A percentile compares a stretch with the other conserved stretches of the same genome.
These are phyloP conservation scores for Trichosporon faecale DNA, from an alignment of 1,284 basidiomycete species.

Conservation along the genomic window DNA sequence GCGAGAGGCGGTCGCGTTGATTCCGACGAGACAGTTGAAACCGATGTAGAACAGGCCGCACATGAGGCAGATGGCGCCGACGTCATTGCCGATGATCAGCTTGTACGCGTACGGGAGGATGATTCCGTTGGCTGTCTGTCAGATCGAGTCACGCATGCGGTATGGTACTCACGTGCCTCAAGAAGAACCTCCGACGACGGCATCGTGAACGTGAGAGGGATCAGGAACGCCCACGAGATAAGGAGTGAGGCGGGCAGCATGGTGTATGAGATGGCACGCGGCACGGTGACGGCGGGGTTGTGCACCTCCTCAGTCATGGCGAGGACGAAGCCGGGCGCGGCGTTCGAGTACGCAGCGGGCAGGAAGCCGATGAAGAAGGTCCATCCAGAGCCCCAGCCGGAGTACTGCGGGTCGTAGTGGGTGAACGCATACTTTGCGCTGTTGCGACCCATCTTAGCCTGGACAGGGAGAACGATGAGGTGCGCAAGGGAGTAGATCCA, in stretches of 20 bases:
- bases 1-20: constrained; percentile 21
- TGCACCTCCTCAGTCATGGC: constrained; percentile 23
- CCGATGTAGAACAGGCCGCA: constrained; percentile 19
- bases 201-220: constrained; percentile 25
- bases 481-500: constrained; percentile 21
- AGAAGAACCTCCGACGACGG: constrained; percentile 20
- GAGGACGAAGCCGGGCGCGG: constrained; percentile 21
- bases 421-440: constrained; percentile 23
- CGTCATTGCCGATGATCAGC: constrained; percentile 21
- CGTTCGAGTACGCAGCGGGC: constrained; percentile 19
- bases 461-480: constrained; percentile 18
- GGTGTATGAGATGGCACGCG: constrained; percentile 19
- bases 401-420: constrained; percentile 20
- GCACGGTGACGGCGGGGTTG: constrained; percentile 18
- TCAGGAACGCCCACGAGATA: constrained; percentile 18
- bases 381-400: constrained; percentile 21
- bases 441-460: constrained; percentile 21
- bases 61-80: constrained; percentile 21
- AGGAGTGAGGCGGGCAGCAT: constrained; percentile 22
- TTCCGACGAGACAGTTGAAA: constrained; percentile 27
- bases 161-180: constrained; percentile 19
- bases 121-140: constrained; percentile 16
- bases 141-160: not conserved
- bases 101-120: constrained; percentile 21
- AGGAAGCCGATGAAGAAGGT: constrained; percentile 27